phyloP scores from a whole-genome alignment of 129 eudicot genomes.

The Chrysanthemum seticuspe region DNA sequence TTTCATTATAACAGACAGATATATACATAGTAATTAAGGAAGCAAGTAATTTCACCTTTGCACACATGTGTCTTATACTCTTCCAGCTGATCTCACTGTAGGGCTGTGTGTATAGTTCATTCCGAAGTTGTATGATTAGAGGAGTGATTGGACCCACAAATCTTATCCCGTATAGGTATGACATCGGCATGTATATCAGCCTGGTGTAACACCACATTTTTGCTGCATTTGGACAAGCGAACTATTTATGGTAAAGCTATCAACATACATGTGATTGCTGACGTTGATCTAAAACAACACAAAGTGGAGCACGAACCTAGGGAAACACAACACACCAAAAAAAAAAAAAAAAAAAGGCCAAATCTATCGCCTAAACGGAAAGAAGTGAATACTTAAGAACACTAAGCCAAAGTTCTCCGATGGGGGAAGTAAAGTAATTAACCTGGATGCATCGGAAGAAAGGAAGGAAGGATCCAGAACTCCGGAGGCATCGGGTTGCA shows the following conservation, averaged over 20 bases:
- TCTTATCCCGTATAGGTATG: conserved; percentile 44
- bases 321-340: too few relatives aligned
- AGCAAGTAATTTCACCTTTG: conserved; percentile 41
- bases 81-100: conserved; percentile 62
- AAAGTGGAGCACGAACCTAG: too few relatives aligned
- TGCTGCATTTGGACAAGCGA: conserved; percentile 11
- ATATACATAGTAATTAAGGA: too few relatives aligned
- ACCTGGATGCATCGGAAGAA: conserved; percentile 77
- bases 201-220: conserved; percentile 43
- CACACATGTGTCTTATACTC: conserved; percentile 54
- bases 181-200: conserved; percentile 51
- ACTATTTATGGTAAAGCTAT: too few relatives aligned
- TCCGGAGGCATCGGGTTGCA: conserved; percentile 83
- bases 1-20: too few relatives aligned
- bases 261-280: too few relatives aligned
- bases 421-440: neutral
- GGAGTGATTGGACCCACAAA: conserved; percentile 35
- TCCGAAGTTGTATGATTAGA: conserved; percentile 40
- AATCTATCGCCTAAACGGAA: too few relatives aligned
- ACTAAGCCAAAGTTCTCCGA: too few relatives aligned
- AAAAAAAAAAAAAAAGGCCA: too few relatives aligned
- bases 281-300: too few relatives aligned
- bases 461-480: conserved; percentile 70
- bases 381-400: too few relatives aligned
- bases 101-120: conserved; percentile 63